Conservation (phyloP, 176 grass and related monocot species). For the Triticum turgidum region DNA sequence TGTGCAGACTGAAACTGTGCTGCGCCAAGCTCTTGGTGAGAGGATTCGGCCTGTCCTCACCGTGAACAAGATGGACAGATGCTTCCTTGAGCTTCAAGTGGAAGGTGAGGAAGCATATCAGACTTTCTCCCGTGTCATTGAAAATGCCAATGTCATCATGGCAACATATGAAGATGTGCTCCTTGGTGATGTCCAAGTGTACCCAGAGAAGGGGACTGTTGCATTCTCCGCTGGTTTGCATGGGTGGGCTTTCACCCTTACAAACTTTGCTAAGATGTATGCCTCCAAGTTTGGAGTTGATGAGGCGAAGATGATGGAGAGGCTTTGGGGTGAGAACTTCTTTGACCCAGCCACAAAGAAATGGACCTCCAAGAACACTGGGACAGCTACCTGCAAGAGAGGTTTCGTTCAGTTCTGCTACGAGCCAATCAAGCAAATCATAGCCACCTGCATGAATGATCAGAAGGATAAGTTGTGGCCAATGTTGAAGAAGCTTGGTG, state of each 20-base stretch:
- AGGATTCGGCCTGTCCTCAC: constrained; percentile 83
- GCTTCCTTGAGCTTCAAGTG: constrained; percentile 81
- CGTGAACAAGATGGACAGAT: constrained; percentile 83
- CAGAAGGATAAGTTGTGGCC: constrained; percentile 90
- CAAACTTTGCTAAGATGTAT: constrained; percentile 85
- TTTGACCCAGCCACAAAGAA: constrained; percentile 83
- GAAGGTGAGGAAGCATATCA: constrained; percentile 81
- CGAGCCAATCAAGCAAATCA: constrained; percentile 87
- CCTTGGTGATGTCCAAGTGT: constrained; percentile 85
- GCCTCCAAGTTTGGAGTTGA: constrained; percentile 86
- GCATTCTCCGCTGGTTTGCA: constrained; percentile 77
- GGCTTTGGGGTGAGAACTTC: constrained; percentile 88
- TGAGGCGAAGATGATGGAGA: constrained; percentile 87
- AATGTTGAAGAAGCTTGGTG: constrained; percentile 76
- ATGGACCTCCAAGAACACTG: constrained; percentile 71
- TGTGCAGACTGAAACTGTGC: constrained; percentile 80
- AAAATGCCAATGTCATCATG: constrained; percentile 86
- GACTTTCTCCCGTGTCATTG: constrained; percentile 63
- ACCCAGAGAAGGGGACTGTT: constrained; percentile 80
- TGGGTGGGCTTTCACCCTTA: constrained; percentile 73
- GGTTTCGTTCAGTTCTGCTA: constrained; percentile 90
- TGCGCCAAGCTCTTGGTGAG: constrained; percentile 73
- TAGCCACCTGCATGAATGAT: constrained; percentile 73
- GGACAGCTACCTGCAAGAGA: constrained; percentile 65
- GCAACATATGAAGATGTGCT: constrained; percentile 76